phyloP scores from a whole-genome alignment of 129 eudicot species.

The Flaveria sonorensis region DNA sequence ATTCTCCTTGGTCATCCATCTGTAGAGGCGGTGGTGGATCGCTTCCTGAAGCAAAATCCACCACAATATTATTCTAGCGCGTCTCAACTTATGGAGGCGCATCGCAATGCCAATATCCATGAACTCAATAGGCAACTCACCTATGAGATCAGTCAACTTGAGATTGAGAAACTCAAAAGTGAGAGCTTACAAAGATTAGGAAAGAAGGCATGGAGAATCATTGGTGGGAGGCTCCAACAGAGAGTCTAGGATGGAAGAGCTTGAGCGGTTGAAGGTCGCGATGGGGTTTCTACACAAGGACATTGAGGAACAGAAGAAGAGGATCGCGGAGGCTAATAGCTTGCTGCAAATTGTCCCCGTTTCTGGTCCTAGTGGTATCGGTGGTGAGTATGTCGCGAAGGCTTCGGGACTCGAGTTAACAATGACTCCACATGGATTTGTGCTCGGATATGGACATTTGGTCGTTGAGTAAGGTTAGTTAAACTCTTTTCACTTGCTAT shows the following conservation, averaged over 20 bases:
- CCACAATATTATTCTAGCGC: constrained; percentile 34
- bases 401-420: constrained; percentile 36
- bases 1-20: constrained; percentile 67
- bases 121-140: constrained; percentile 52
- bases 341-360: neutral
- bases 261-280: constrained; percentile 46
- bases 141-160: constrained; percentile 30
- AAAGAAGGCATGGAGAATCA: constrained; percentile 34
- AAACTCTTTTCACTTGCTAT: neutral
- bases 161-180: constrained; percentile 41
- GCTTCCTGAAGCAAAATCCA: constrained; percentile 37
- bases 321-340: constrained; percentile 25
- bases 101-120: constrained; percentile 43
- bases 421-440: constrained; percentile 51
- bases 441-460: constrained; percentile 38
- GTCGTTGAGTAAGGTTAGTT: constrained; percentile 29
- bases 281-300: constrained; percentile 54
- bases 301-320: constrained; percentile 30
- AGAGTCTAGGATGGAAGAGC: constrained; percentile 38
- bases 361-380: constrained; percentile 2
- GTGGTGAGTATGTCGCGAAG: constrained; percentile 1
- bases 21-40: constrained; percentile 42
- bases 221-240: constrained; percentile 69
- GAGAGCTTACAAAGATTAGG: constrained; percentile 38
- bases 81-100: constrained; percentile 44